Evolutionary conservation across 1,139 yeast genomes (phyloP), one percentile per base, ranked within the genome.

Genomic region (Maudiozyma humilis): DNA sequence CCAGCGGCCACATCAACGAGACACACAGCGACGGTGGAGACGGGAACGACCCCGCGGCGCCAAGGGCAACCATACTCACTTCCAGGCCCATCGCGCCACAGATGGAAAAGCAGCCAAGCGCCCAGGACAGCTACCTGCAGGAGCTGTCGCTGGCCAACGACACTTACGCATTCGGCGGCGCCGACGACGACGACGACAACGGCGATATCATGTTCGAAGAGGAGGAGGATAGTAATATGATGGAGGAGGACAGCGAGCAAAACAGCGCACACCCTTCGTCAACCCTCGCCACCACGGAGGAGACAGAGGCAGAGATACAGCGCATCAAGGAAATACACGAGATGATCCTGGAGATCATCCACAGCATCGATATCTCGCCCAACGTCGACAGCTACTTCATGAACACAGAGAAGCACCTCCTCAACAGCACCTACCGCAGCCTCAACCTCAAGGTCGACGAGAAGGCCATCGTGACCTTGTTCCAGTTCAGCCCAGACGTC

Each of bases 81-180:
- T 6, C 8, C 27, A 23, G 27, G 10, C 27, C 27, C 10, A 23
- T 10, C 8, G 27, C 27, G 6, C 8, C 6, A 10, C 17, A 27
- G 13, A 13, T 35, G 15, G 35, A 27, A 13, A 18, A 27, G 10
- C 41, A 30, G 14, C 38, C 16, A 4, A 40, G 30, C 2, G 55
- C 46, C 5, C 53, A 54, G 34, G 47, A 48, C 23, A 50, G 42
- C 14, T 53, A 55, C 41, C 31, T 53, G 12, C 42, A 49, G n/a
- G 53, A 50, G 31, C 41, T 55, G 10, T 44, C 47, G 14, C 12
- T 17, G 10, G 14, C 32, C 3, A 17, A 42, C 23, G 14, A 40
- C n/a, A 25, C 43, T 16, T 45, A 38, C n/a, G 44, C 31, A n/a
- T 35, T 43, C 32, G 39, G 33, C 3, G 34, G 40, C 33, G 42